Conservation (phyloP, 805 yeast genomes). For the Maudiozyma barnettii region DNA sequence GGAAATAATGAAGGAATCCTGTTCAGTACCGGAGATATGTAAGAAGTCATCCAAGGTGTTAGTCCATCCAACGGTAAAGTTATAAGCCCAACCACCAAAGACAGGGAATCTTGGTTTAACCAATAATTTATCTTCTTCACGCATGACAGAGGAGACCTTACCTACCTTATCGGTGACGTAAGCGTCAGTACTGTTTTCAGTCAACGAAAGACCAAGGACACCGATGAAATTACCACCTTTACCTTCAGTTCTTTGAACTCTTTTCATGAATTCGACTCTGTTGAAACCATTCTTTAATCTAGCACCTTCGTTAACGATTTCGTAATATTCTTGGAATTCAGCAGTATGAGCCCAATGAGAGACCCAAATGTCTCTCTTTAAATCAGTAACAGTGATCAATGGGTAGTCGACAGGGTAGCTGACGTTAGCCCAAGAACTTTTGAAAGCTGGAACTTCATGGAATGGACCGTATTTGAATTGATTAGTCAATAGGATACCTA, state of each 20-base stretch:
- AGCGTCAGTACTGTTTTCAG: conserved; percentile 46
- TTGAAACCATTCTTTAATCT: conserved; percentile 61
- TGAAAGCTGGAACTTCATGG: conserved; percentile 35
- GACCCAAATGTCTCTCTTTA: conserved; percentile 75
- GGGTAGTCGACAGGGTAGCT: conserved; percentile 61
- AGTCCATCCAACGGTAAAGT: conserved; percentile 94
- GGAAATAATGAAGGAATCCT: conserved; percentile 45
- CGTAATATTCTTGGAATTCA: conserved; percentile 79
- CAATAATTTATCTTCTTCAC: conserved; percentile 33
- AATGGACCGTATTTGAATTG: conserved; percentile 45
- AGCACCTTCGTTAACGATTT: conserved; percentile 69
- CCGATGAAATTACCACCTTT: conserved; percentile 43
- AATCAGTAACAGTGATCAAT: conserved; percentile 45
- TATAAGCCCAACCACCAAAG: conserved; percentile 92
- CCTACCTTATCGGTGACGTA: conserved; percentile 89
- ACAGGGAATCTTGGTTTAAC: conserved; percentile 87
- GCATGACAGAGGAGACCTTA: conserved; percentile 70
- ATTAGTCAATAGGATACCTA: conserved; percentile 25
- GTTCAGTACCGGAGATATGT: conserved; percentile 31
- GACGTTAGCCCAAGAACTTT: conserved; percentile 38
- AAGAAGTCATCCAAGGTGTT: conserved; percentile 46
- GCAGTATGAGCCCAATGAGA: conserved; percentile 72
- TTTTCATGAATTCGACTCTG: conserved; percentile 61
- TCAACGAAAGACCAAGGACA: conserved; percentile 49
- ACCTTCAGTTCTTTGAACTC: conserved; percentile 1